These are phyloP conservation scores for Neurospora sp. DNA, from an alignment of 495 filamentous ascomycete genomes.

Conservation along the genomic window DNA sequence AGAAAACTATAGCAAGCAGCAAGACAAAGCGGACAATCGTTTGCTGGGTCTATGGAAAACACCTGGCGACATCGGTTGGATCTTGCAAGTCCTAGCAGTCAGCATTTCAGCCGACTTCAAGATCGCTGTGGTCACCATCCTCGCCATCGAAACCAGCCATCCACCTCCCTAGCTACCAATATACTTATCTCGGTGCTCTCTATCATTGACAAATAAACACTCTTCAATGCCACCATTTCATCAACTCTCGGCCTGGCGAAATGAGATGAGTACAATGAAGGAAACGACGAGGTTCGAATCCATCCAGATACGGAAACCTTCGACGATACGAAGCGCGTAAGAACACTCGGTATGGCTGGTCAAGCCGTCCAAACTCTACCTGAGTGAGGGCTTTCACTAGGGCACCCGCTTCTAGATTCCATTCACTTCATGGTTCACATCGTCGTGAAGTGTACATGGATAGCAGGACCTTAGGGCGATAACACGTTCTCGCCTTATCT, in stretches of 20 bases:
- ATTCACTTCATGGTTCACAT: not conserved
- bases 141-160: not conserved
- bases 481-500: too few species aligned
- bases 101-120: not conserved
- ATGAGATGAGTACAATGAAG: not conserved
- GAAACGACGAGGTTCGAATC: not conserved
- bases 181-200: not conserved
- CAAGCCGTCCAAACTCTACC: not conserved
- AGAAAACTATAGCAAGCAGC: not conserved
- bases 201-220: not conserved
- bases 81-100: not conserved
- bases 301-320: not conserved
- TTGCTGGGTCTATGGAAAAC: not conserved
- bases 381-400: not conserved
- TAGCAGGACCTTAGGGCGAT: not conserved
- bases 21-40: not conserved
- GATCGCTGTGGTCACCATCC: not conserved
- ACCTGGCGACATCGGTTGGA: not conserved
- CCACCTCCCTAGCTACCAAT: not conserved
- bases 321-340: not conserved
- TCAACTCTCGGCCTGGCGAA: not conserved
- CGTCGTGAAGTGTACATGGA: not conserved
- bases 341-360: not conserved
- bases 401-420: not conserved
- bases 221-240: not conserved